phyloP scores from a whole-genome alignment of 2,329 filamentous ascomycete genomes.

The Chrysoporthe deuterocubensis region DNA sequence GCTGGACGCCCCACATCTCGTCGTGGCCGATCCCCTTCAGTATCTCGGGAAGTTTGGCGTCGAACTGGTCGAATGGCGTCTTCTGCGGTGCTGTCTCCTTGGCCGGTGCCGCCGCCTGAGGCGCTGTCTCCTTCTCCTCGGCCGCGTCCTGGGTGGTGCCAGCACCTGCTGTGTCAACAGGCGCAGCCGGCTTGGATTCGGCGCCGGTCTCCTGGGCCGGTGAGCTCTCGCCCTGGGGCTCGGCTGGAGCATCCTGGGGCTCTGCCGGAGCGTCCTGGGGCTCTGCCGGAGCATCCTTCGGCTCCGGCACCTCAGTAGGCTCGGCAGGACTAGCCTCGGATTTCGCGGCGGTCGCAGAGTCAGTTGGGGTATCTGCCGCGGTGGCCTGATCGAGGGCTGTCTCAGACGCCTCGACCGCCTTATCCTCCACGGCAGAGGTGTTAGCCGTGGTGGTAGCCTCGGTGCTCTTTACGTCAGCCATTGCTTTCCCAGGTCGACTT shows the following conservation, averaged over 20 bases:
- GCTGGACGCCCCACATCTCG: conserved; percentile 86
- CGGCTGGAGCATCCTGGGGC: not conserved
- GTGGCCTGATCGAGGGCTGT: conserved; percentile 3
- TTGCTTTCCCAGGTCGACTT: not conserved
- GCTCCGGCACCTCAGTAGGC: not conserved
- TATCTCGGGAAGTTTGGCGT: conserved; percentile 61
- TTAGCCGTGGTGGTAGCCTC: not conserved
- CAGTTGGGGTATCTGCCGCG: conserved; percentile 6
- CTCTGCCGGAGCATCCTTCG: not conserved
- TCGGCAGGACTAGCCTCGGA: not conserved
- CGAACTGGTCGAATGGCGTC: conserved; percentile 58
- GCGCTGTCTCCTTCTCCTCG: not conserved
- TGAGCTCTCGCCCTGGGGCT: conserved; percentile 11
- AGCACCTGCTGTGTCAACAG: conserved; percentile 2
- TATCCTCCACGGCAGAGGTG: not conserved
- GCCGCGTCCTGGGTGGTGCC: not conserved
- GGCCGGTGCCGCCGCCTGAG: too few species aligned
- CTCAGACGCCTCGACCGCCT: not conserved
- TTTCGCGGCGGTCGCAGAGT: conserved; percentile 6
- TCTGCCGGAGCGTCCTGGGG: not conserved
- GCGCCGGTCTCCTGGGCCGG: not conserved
- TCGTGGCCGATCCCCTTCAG: conserved; percentile 61
- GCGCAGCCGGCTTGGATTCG: conserved; percentile 10
- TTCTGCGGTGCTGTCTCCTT: conserved; percentile 4
- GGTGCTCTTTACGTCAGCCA: conserved; percentile 5